These are phyloP conservation scores for Daedaleopsis nitida DNA, from an alignment of 768 basidiomycete genomes.

Conservation along the genomic window DNA sequence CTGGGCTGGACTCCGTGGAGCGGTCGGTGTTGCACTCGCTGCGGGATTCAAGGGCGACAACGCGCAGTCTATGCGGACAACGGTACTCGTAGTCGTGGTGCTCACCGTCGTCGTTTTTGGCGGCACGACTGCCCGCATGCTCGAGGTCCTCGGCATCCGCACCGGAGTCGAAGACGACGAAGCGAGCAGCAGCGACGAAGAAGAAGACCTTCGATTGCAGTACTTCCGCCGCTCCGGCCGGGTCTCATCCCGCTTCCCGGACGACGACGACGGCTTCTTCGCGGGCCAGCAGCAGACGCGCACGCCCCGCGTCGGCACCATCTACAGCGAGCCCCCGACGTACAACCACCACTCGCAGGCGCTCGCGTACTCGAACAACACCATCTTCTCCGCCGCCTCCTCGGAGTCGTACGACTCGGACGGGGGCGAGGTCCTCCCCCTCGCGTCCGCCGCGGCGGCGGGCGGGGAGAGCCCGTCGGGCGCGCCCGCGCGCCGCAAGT, in stretches of 20 bases:
- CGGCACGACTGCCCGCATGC: conserved; percentile 95
- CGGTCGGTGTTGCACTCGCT: conserved; percentile 96
- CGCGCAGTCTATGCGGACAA: conserved; percentile 87
- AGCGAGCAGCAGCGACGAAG: conserved; percentile 53
- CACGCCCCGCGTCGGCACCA: conserved; percentile 46
- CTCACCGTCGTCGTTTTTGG: conserved; percentile 94
- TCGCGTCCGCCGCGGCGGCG: conserved; percentile 53
- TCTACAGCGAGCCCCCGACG: conserved; percentile 46
- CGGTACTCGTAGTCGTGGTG: conserved; percentile 94
- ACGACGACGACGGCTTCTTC: conserved; percentile 21
- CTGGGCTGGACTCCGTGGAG: conserved; percentile 96
- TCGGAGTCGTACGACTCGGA: conserved; percentile 82
- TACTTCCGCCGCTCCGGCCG: conserved; percentile 34
- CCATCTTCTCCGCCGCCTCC: conserved; percentile 68
- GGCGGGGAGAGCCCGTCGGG: background rate
- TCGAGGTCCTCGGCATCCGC: conserved; percentile 94
- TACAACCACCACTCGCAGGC: conserved; percentile 63
- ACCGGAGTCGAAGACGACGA: conserved; percentile 95
- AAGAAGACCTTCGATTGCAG: conserved; percentile 42
- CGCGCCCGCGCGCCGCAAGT: conserved; percentile 6
- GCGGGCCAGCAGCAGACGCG: conserved; percentile 22
- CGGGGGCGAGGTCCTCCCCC: conserved; percentile 71
- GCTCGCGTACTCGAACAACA: conserved; percentile 25
- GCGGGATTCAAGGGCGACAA: conserved; percentile 95
- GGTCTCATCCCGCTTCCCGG: conserved; percentile 42